Evolutionary conservation across 352 stramenopile species (phyloP), one percentile per base, ranked within the genome.

Genomic region (Phytophthora podocarpi): DNA sequence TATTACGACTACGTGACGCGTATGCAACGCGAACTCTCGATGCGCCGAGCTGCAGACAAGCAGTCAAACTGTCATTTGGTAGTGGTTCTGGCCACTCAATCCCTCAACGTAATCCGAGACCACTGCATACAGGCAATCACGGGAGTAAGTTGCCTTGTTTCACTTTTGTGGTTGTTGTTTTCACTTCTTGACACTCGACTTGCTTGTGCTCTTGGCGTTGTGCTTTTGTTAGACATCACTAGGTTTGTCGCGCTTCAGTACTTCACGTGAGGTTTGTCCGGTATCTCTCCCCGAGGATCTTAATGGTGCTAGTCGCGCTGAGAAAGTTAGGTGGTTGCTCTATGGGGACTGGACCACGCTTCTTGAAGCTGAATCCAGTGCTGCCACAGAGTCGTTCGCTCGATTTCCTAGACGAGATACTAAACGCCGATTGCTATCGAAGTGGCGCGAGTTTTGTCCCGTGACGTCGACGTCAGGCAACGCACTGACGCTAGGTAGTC

Each of bases 391-490:
- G 23, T 42, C 48, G 2, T 48, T 63, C 32, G 8, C 39, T 31
- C 36, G 41, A 32, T 26, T 87, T 39, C 64, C 66, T 45, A 48
- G 39, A 52, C 67, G 62, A 32, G 57, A 74, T 46, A 11, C 52
- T 20, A 50, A 61, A 30, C 47, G 42, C 4, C 34, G 65, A 54
- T 8, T 58, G 13, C 50, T 92, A 2, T 87, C 80, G 1, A 78
- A 66, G 0, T 93, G 83, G 83, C 70, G 65, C 8, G 71, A 89
- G 35, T 93, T 86, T 59, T 93, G 83, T 39, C 59, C 80, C 9
- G 83, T 91, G 2, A 51, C 67, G 12, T 86, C 76, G 1, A 67
- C 36, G 30, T 53, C 41, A 10, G 54, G 51, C 11, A 56, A 60
- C 0, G 55, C 48, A 4, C 46, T 85, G 2, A 46, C 67, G 9